Evolutionary conservation across 345 rosid genomes (phyloP), one percentile per base, ranked within the genome.

Genomic region (Salix udensis): DNA sequence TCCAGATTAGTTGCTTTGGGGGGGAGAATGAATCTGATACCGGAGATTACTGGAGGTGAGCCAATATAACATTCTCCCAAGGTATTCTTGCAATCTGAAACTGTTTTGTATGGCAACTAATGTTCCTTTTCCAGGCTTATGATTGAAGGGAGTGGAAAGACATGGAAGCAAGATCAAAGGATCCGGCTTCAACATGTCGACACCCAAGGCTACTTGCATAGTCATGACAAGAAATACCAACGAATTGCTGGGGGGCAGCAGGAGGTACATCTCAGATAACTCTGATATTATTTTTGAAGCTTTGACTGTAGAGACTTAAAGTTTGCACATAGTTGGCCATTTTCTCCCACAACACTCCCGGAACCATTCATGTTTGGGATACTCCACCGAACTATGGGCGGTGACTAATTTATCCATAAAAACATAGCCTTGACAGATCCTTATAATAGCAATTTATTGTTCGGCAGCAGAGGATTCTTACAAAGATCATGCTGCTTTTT

Each of bases 211-310:
- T 96, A 90, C 80, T 86, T 96, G 58, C 99, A 96, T 78, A 94
- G 99, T 78, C 99, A 96, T 72, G 92, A 92, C 90, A 96, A 94
- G 88, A 96, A 91, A 81, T 96, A 94, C 88, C 87, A 89, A 75
- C 88, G 98, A n/a, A 91, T 94, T 65, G 99, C 98, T 68, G 99
- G 99, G 72, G 98, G 97, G n/a, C 99, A 96, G 80, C 99, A 96
- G 79, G 99, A 96, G 97, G 98, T 94, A 37, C 19, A 68, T 19
- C 42, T 15, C 40, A 53, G 4, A 55, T 52, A 58, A 21, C 61
- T 12, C 70, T 19, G n/a, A 31, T 39, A 24, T 7, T 36, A 48
- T 10, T 48, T 19, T 16, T 34, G 23, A 18, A 70, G 42, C 36
- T 28, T 70, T 2, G 62, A 52, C 34, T 5, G 12, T 13, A 34